Evolutionary conservation across 2,329 filamentous ascomycete species (phyloP).

Genomic region (Aspergillus brasiliensis): DNA sequence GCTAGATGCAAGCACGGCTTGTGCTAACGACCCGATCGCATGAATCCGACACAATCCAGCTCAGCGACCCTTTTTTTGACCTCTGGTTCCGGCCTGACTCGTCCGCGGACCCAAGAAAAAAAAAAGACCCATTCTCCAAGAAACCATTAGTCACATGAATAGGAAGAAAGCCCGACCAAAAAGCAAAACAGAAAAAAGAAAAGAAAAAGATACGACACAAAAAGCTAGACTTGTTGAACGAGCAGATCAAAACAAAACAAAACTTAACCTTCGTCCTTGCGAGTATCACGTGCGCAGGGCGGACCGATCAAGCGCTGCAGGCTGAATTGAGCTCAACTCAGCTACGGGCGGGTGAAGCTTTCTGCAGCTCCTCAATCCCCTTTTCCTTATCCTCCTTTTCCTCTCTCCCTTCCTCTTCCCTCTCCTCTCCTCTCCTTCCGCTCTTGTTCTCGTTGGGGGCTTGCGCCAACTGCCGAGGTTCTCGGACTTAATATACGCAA

Average conservation of each 20-base stretch:
- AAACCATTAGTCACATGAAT: not conserved
- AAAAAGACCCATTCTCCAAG: not conserved
- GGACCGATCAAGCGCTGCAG: not conserved
- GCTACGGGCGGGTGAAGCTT: not conserved
- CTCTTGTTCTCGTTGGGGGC: not conserved
- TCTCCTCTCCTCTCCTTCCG: not conserved
- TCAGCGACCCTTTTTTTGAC: slow-evolving; percentile 3
- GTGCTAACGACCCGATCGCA: slow-evolving; percentile 16
- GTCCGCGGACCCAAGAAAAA: not conserved
- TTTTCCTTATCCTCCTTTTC: slow-evolving; percentile 5
- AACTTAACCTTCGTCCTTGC: not conserved
- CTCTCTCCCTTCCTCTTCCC: slow-evolving; percentile 11
- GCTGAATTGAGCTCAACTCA: not conserved
- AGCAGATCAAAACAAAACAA: not conserved
- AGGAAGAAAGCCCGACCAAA: not conserved
- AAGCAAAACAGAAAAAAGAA: not conserved
- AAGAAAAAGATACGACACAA: not conserved
- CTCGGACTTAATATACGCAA: not conserved
- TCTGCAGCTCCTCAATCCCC: not conserved
- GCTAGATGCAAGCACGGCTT: slow-evolving; percentile 18
- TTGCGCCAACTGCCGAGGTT: not conserved
- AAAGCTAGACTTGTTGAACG: not conserved
- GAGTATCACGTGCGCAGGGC: slow-evolving; percentile 3
- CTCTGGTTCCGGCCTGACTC: not conserved
- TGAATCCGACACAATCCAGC: slow-evolving; percentile 14